Evolutionary conservation across 129 eudicot genomes (phyloP), one percentile per base, ranked within the genome.

Genomic region (Artemisia tridentata): DNA sequence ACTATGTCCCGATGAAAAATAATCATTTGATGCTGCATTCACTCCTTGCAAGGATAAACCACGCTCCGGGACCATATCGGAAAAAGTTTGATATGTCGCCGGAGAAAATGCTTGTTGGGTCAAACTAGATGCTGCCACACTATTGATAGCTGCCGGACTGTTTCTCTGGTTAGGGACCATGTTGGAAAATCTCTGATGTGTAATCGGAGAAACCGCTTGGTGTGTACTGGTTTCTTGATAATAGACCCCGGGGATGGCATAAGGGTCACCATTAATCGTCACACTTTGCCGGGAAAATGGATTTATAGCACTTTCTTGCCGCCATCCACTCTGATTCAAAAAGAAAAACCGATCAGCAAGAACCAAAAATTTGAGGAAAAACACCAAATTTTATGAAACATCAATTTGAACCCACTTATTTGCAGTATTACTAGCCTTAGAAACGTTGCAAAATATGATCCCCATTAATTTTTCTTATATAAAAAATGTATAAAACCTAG

Each of bases 271-370:
- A 10, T 72, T 72, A 29, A 78, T 75, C 20, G 79, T 63, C 43
- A 68, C 59, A 46, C 58, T 86, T 73, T 84, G 90, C 43, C 84
- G 80, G 3, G 90, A 81, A 83, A 85, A 85, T 2, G 85, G 96
- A 75, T 84, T 89, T 81, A 83, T 86, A 4, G 78, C 78, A 55
- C 73, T 57, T 45, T 84, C 84, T 59, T 83, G 60, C 79, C 69
- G 80, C 92, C 84, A 83, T 64, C 88, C 92, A 74, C 75, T 82
- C 98, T 93, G 98, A 86, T 77, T 59, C 34, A 67, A 59, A 74
- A 51, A 14, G 4, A 46, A 63, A 74, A 63, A 74, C 41, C 29
- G 7, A 62, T 56, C 70, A 73, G 71, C 71, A 75, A 50, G 74
- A 34, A 5, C 55, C 49, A 61, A 43, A 48, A 65, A 38, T 6